Evolutionary conservation across 441 rosid species (phyloP), one percentile per base, ranked within the genome.

Genomic region (Biscutella auriculata): DNA sequence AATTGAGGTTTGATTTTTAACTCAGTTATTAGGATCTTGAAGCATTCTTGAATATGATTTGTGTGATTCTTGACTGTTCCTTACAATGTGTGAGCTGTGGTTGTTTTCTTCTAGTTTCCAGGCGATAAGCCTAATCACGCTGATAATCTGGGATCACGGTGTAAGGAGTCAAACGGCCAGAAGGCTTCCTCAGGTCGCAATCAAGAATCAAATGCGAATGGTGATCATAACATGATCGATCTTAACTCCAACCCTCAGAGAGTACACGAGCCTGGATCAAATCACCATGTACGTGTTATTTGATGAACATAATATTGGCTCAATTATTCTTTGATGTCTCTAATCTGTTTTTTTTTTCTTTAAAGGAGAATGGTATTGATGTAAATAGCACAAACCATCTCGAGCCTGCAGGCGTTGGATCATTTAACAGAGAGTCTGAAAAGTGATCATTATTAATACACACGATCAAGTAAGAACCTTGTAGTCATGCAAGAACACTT

Each of bases 181-280:
- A 60, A 45, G 44, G 66, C 26, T 21, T 59, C 78, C 26, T 63
- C 75, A 19, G 58, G 50, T 63, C 60, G 52, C 8, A 45, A 44
- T 55, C 45, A 60, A 32, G 74, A 72, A 33, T 39, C 63, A 69
- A 74, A 76, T 61, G 73, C 69, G 37, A 73, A 77, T 59, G 68
- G 71, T 53, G 74, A 70, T 64, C 63, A 70, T 13, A 65, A 72
- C 48, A 68, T 76, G 85, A 80, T 88, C 7, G 91, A 88, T 74
- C 76, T 88, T 76, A 88, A 88, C 53, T 76, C 76, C 72, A 79
- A 79, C 68, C 91, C 94, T 45, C 68, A 70, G 13, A 65, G 82
- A 54, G 37, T 68, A 49, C 78, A 76, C 19, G 88, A 70, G 5
- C 79, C 78, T 57, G 70, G 79, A 74, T 66, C 81, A 45, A 78